phyloP scores from a whole-genome alignment of 1,139 yeast species.

The Candida labiduridarum region DNA sequence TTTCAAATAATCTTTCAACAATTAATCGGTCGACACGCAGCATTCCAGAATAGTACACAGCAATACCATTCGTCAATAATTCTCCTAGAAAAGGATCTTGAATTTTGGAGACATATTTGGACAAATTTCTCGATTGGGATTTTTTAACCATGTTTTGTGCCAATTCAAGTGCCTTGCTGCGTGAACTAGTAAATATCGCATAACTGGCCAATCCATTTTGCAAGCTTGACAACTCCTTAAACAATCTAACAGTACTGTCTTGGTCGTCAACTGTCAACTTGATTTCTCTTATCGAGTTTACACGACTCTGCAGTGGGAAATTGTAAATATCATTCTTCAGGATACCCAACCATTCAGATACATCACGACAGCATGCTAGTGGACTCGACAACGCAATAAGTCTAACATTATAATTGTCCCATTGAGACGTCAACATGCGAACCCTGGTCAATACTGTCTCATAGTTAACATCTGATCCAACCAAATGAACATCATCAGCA shows the following conservation, averaged over 20 bases:
- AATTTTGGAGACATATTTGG: slow-evolving; percentile 40
- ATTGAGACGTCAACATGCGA: slow-evolving; percentile 66
- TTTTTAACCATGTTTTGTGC: slow-evolving; percentile 26
- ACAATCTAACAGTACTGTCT: slow-evolving; percentile 1
- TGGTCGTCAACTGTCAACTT: slow-evolving; percentile 33
- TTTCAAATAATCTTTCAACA: slow-evolving; percentile 54
- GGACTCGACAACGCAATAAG: slow-evolving; percentile 70
- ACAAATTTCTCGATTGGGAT: slow-evolving; percentile 8
- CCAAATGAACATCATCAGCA: slow-evolving; percentile 73
- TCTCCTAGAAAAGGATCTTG: slow-evolving; percentile 49
- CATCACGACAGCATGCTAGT: slow-evolving; percentile 71
- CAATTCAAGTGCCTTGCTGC: slow-evolving; percentile 58
- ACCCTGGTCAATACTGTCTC: slow-evolving; percentile 74
- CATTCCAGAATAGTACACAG: slow-evolving; percentile 65
- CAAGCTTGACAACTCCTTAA: slow-evolving; percentile 8
- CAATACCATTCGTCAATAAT: slow-evolving; percentile 66
- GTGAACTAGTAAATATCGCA: slow-evolving; percentile 55
- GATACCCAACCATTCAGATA: slow-evolving; percentile 88
- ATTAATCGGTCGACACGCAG: slow-evolving; percentile 50
- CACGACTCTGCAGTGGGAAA: slow-evolving; percentile 66
- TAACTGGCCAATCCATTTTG: slow-evolving; percentile 3
- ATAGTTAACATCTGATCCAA: slow-evolving; percentile 65
- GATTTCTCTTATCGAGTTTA: slow-evolving; percentile 56
- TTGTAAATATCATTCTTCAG: slow-evolving; percentile 61
- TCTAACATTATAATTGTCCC: slow-evolving; percentile 51